phyloP scores from a whole-genome alignment of 495 filamentous ascomycete genomes.

The Penicillium cosmopolitanum region DNA sequence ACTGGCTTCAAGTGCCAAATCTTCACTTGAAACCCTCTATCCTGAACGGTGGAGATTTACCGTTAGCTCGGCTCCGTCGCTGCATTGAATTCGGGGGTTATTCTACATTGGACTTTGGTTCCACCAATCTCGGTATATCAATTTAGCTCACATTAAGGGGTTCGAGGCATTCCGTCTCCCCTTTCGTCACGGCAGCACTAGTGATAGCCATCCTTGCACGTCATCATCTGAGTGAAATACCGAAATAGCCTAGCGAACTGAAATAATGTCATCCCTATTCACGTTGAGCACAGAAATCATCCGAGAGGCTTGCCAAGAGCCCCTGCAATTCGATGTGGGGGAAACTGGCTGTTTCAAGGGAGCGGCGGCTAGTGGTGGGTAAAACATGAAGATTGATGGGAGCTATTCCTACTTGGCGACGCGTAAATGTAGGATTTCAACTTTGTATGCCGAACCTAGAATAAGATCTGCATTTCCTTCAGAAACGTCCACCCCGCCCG shows the following conservation, averaged over 20 bases:
- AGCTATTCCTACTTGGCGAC: no score
- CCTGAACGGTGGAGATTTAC: slow-evolving; percentile 20
- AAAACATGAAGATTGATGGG: neutral
- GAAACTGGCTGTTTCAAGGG: slow-evolving; percentile 17
- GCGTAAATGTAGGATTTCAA: no score
- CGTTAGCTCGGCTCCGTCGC: slow-evolving; percentile 3
- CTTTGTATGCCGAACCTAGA: no score
- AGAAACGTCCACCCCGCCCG: no score
- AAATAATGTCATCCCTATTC: no score
- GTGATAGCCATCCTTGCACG: neutral
- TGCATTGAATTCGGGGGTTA: slow-evolving; percentile 8
- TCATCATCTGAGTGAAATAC: no score
- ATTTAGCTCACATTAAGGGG: neutral
- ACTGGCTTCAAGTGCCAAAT: neutral
- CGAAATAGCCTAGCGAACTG: no score
- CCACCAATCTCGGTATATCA: slow-evolving; percentile 20
- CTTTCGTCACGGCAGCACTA: slow-evolving; percentile 11
- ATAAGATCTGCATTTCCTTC: no score
- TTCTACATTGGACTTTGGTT: slow-evolving; percentile 14
- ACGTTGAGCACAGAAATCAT: neutral
- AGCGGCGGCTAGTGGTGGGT: neutral
- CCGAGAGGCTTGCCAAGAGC: slow-evolving; percentile 16
- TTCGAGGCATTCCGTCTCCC: neutral
- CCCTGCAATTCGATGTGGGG: slow-evolving; percentile 21
- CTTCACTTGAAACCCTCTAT: slow-evolving; percentile 14